These are phyloP conservation scores for Serendipita indica DNA, from an alignment of 768 basidiomycete genomes.

Conservation along the genomic window DNA sequence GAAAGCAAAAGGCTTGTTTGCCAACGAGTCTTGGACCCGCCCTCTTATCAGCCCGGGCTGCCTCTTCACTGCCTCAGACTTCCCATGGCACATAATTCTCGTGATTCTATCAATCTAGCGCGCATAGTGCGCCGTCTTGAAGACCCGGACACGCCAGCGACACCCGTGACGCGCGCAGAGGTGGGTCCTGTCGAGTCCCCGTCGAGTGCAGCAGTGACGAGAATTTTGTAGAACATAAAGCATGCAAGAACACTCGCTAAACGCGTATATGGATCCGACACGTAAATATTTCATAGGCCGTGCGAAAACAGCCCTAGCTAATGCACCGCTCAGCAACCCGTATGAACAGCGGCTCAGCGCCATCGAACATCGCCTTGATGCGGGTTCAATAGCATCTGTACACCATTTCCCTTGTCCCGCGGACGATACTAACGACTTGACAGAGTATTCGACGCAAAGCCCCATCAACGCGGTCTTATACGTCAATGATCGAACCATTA, in stretches of 20 bases:
- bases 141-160: constrained; percentile 4
- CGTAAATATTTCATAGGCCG: neutral
- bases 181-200: neutral
- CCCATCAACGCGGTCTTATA: neutral
- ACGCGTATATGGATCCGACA: neutral
- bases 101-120: constrained; percentile 5
- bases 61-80: neutral
- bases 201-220: neutral
- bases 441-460: constrained; percentile 6
- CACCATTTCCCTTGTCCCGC: neutral
- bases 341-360: constrained; percentile 8
- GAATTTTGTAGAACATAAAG: neutral
- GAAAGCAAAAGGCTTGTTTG: neutral
- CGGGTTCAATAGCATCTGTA: constrained; percentile 7
- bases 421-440: neutral
- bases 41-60: neutral
- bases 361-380: constrained; percentile 7
- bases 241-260: constrained; percentile 2
- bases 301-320: neutral
- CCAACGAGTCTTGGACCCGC: neutral
- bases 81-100: constrained; percentile 2
- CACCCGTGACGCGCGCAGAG: neutral
- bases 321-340: neutral
- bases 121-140: neutral
- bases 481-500: neutral